phyloP scores from a whole-genome alignment of 2,329 filamentous ascomycete species.

The Cytospora chrysosperma region DNA sequence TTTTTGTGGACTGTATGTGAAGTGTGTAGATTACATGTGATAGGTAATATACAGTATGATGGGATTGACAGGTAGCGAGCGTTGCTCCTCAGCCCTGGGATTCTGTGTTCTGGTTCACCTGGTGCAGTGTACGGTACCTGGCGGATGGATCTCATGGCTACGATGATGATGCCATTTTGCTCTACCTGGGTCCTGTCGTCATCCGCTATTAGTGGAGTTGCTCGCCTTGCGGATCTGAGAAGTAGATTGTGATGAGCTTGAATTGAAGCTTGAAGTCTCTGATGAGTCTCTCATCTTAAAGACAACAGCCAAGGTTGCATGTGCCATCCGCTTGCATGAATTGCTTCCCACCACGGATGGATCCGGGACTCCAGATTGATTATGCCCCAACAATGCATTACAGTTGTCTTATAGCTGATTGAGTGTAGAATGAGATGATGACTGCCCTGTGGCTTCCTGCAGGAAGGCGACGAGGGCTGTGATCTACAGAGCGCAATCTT shows the following conservation, averaged over 20 bases:
- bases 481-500: slow-evolving; percentile 13
- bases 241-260: slow-evolving; percentile 8
- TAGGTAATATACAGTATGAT: not conserved
- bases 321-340: not conserved
- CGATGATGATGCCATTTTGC: slow-evolving; percentile 9
- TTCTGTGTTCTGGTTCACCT: no score
- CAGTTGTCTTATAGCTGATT: not conserved
- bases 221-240: not conserved
- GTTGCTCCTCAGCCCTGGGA: not conserved
- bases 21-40: not conserved
- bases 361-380: not conserved
- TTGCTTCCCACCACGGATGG: not conserved
- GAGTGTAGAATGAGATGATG: not conserved
- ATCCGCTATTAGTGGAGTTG: not conserved
- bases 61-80: not conserved
- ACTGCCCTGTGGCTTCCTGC: slow-evolving; percentile 1
- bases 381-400: not conserved
- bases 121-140: no score
- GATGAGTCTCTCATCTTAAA: not conserved
- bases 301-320: not conserved
- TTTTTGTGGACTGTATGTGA: not conserved
- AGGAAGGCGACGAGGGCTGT: not conserved
- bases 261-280: slow-evolving; percentile 10
- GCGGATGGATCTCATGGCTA: slow-evolving; percentile 3
- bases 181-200: not conserved